phyloP scores from a whole-genome alignment of 2,329 filamentous ascomycete genomes.

The Stachybotrys chlorohalonatus region DNA sequence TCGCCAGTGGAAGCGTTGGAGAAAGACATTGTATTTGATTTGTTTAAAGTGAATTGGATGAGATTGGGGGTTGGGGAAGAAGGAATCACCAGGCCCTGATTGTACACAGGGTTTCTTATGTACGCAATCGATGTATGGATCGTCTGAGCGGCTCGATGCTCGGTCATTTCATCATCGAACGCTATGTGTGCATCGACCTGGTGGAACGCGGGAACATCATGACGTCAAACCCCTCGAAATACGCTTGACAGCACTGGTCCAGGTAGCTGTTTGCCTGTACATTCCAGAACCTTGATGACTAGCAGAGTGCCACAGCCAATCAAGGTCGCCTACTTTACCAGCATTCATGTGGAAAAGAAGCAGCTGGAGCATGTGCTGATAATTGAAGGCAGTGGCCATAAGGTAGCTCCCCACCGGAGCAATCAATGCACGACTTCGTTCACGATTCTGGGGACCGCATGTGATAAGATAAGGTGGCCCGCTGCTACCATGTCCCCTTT shows the following conservation, averaged over 20 bases:
- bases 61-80: background rate
- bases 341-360: too few species aligned
- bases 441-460: too few species aligned
- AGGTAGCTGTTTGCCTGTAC: background rate
- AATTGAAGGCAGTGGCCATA: too few species aligned
- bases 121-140: background rate
- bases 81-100: background rate
- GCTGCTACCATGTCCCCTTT: too few species aligned
- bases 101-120: background rate
- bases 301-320: too few species aligned
- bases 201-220: background rate
- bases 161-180: background rate
- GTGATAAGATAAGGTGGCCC: too few species aligned
- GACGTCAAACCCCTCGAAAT: background rate
- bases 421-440: too few species aligned
- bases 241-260: background rate
- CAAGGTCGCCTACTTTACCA: too few species aligned
- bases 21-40: conserved; percentile 30
- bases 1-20: conserved; percentile 50
- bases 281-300: background rate
- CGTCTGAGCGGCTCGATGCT: background rate
- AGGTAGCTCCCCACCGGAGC: too few species aligned
- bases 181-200: background rate
- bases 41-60: background rate
- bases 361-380: too few species aligned